Evolutionary conservation across 805 yeast genomes (phyloP).

Genomic region (Metschnikowia kunwiensis): DNA sequence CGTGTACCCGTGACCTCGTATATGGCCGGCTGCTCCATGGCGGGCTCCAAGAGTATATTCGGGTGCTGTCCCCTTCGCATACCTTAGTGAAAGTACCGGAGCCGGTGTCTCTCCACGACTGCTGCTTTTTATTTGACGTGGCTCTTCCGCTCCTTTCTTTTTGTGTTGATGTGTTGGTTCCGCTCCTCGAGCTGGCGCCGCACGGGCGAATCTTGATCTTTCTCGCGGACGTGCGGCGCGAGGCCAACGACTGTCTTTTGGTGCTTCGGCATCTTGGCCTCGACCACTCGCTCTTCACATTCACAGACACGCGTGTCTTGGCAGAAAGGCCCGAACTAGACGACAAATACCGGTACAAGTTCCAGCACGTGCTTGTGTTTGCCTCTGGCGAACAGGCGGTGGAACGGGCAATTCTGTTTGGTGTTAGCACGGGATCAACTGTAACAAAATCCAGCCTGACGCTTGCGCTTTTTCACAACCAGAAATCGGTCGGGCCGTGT

Average conservation of each 20-base stretch:
- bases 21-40: constrained; percentile 39
- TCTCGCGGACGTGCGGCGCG: constrained; percentile 26
- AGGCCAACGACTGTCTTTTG: constrained; percentile 38
- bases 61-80: constrained; percentile 24
- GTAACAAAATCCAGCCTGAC: constrained; percentile 2
- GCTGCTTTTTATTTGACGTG: constrained; percentile 32
- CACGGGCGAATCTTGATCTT: constrained; percentile 25
- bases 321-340: constrained; percentile 2
- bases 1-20: constrained; percentile 24
- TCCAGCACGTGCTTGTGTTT: constrained; percentile 17
- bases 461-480: constrained; percentile 7
- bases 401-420: constrained; percentile 6
- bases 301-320: constrained; percentile 13
- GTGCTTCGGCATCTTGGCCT: constrained; percentile 28
- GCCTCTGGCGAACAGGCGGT: constrained; percentile 8
- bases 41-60: constrained; percentile 38
- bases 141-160: constrained; percentile 35
- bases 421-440: constrained; percentile 1
- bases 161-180: constrained; percentile 20
- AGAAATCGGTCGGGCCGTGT: not conserved
- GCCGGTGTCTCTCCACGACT: constrained; percentile 35
- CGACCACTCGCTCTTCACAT: constrained; percentile 15
- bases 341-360: constrained; percentile 8
- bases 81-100: constrained; percentile 29
- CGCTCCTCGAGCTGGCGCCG: constrained; percentile 1